These are phyloP conservation scores for Gentiana straminea DNA, from an alignment of 257 asterid genomes.

Conservation along the genomic window DNA sequence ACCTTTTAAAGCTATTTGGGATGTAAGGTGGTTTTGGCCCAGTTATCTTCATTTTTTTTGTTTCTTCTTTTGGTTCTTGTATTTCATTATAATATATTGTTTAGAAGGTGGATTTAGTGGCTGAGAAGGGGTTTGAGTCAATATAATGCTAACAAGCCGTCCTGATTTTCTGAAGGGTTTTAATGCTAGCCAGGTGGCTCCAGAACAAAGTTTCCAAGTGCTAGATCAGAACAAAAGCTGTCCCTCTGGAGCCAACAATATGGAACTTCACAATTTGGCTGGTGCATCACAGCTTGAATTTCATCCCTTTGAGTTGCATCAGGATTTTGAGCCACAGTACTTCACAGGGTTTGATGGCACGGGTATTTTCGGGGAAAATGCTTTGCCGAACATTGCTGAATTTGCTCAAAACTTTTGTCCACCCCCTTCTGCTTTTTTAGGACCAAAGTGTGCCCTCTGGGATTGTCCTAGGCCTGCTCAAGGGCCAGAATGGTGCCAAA, in stretches of 20 bases:
- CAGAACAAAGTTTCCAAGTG: conserved; percentile 42
- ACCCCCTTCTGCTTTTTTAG: conserved; percentile 91
- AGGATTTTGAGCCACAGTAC: conserved; percentile 54
- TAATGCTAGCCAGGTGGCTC: conserved; percentile 35
- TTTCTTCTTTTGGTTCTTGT: neutral
- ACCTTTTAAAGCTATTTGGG: no score
- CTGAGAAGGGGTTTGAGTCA: neutral
- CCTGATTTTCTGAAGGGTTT: conserved; percentile 35
- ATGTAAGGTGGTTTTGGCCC: no score
- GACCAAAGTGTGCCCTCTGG: conserved; percentile 98
- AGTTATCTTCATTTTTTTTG: no score
- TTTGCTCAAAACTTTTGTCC: conserved; percentile 56
- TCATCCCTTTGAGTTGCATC: conserved; percentile 47
- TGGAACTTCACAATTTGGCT: conserved; percentile 38
- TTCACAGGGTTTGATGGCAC: conserved; percentile 43
- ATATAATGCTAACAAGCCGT: neutral
- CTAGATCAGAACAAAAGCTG: conserved; percentile 49
- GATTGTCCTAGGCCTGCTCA: conserved; percentile 49
- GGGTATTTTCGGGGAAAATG: conserved; percentile 41
- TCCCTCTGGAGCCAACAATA: conserved; percentile 35
- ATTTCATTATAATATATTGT: no score
- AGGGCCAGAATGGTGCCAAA: conserved; percentile 28
- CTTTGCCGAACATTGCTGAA: conserved; percentile 37
- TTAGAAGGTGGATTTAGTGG: no score
- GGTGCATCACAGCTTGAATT: conserved; percentile 40